These are phyloP conservation scores for Pleoardoris graminearum DNA, from an alignment of 2,329 filamentous ascomycete species.

Conservation along the genomic window DNA sequence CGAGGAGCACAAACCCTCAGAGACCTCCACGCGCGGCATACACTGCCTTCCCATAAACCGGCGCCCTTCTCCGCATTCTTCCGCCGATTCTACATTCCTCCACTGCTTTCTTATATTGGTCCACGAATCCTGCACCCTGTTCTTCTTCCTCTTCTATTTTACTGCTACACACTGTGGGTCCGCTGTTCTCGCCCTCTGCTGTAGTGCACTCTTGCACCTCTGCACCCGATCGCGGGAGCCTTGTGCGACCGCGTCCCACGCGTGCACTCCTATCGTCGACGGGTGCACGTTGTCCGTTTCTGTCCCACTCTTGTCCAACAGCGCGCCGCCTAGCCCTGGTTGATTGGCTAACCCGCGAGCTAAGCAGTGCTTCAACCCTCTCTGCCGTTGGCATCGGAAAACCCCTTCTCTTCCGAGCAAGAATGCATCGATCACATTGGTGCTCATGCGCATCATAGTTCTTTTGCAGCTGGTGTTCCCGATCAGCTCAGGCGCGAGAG, in stretches of 20 bases:
- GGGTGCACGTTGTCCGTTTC: slow-evolving; percentile 46
- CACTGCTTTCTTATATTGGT: slow-evolving; percentile 34
- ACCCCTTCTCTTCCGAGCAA: slow-evolving; percentile 50
- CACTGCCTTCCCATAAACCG: slow-evolving; percentile 32
- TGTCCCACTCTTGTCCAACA: slow-evolving; percentile 43
- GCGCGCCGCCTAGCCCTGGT: slow-evolving; percentile 26
- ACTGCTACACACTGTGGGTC: slow-evolving; percentile 38
- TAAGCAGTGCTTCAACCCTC: slow-evolving; percentile 51
- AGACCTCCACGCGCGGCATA: slow-evolving; percentile 30
- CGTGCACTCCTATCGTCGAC: slow-evolving; percentile 29
- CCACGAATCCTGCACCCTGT: slow-evolving; percentile 29
- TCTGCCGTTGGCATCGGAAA: slow-evolving; percentile 48
- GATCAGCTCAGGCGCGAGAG: slow-evolving; percentile 57
- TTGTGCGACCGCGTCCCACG: slow-evolving; percentile 42
- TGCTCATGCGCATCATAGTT: slow-evolving; percentile 51
- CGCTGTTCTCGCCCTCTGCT: slow-evolving; percentile 30
- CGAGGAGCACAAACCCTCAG: slow-evolving; percentile 30
- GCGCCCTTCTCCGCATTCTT: slow-evolving; percentile 46
- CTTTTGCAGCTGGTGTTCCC: slow-evolving; percentile 49
- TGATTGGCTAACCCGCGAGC: slow-evolving; percentile 48
- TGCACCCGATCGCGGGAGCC: slow-evolving; percentile 40
- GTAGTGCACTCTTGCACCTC: slow-evolving; percentile 38
- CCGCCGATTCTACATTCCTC: slow-evolving; percentile 37
- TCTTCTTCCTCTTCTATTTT: slow-evolving; percentile 23
- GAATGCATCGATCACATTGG: slow-evolving; percentile 52